phyloP scores from a whole-genome alignment of 371 early-diverging fungal genomes.

The Cladochytrium tenue region DNA sequence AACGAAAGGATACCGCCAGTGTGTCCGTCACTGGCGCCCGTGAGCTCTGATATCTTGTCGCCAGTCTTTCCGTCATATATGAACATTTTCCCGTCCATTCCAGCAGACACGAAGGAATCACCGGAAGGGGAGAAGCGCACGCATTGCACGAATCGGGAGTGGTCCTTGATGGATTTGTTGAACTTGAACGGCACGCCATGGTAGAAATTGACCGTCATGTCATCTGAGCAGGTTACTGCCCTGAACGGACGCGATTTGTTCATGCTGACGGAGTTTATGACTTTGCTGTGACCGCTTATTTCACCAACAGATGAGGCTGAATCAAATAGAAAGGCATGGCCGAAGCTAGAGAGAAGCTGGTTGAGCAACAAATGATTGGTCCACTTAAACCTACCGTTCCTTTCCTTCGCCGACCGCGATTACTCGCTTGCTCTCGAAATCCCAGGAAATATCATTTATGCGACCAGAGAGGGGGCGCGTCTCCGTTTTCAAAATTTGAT shows the following conservation, averaged over 20 bases:
- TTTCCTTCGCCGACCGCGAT: constrained; percentile 95
- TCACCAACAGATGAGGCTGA: constrained; percentile 89
- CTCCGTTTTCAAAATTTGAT: constrained; percentile 85
- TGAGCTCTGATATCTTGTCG: constrained; percentile 74
- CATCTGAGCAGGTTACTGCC: constrained; percentile 91
- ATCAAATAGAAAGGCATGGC: constrained; percentile 87
- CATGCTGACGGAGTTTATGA: constrained; percentile 81
- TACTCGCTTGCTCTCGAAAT: constrained; percentile 88
- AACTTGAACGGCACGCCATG: constrained; percentile 90
- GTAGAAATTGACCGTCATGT: constrained; percentile 85
- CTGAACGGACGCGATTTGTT: constrained; percentile 85
- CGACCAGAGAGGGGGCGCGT: constrained; percentile 71
- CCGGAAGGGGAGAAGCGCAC: constrained; percentile 84
- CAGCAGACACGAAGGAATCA: constrained; percentile 80
- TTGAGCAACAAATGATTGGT: background rate
- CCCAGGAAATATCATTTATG: constrained; percentile 91
- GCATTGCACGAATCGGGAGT: constrained; percentile 85
- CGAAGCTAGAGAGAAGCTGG: constrained; percentile 63
- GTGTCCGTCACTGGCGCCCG: constrained; percentile 56
- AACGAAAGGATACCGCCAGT: constrained; percentile 81
- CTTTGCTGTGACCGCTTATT: constrained; percentile 86
- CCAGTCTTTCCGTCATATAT: constrained; percentile 91
- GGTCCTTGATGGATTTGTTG: constrained; percentile 68
- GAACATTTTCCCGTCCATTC: constrained; percentile 88
- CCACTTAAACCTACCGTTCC: constrained; percentile 57